Conservation (phyloP, 2,329 filamentous ascomycete genomes). For the Cordyceps cicadae region DNA sequence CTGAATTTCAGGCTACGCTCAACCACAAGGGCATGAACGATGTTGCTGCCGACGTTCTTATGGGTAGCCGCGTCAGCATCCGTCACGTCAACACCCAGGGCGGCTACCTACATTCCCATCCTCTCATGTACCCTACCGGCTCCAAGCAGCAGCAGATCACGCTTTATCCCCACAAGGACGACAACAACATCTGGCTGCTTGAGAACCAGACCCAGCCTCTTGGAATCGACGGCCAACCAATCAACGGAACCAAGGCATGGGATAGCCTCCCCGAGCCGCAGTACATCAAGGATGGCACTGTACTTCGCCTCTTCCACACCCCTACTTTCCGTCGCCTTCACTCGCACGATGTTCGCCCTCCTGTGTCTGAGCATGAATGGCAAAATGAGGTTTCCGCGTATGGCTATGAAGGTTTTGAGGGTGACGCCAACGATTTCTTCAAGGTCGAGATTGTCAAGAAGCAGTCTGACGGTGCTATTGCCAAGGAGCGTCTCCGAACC, state of each 20-base stretch:
- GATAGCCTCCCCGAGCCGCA: slow-evolving; percentile 57
- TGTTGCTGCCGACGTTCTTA: slow-evolving; percentile 82
- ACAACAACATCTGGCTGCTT: slow-evolving; percentile 90
- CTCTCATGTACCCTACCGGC: slow-evolving; percentile 93
- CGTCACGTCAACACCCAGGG: slow-evolving; percentile 97
- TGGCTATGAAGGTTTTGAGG: slow-evolving; percentile 92
- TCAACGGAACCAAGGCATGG: slow-evolving; percentile 80
- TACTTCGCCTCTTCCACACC: slow-evolving; percentile 76
- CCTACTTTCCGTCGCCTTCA: slow-evolving; percentile 83
- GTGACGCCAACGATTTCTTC: slow-evolving; percentile 95
- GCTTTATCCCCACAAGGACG: slow-evolving; percentile 96
- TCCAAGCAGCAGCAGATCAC: slow-evolving; percentile 99
- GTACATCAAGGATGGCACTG: slow-evolving; percentile 69
- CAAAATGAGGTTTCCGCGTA: slow-evolving; percentile 96
- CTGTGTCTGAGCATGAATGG: slow-evolving; percentile 83
- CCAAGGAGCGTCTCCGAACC: slow-evolving; percentile 79
- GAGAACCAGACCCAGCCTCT: slow-evolving; percentile 96
- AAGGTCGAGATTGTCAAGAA: slow-evolving; percentile 89
- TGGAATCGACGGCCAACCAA: slow-evolving; percentile 62
- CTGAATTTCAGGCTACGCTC: slow-evolving; percentile 94
- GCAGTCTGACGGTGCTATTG: slow-evolving; percentile 67
- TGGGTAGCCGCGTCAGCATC: slow-evolving; percentile 77
- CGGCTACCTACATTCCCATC: slow-evolving; percentile 93
- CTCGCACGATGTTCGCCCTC: slow-evolving; percentile 86
- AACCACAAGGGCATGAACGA: slow-evolving; percentile 97